Evolutionary conservation across 1,284 basidiomycete species (phyloP).

Genomic region (Mycena citricolor): DNA sequence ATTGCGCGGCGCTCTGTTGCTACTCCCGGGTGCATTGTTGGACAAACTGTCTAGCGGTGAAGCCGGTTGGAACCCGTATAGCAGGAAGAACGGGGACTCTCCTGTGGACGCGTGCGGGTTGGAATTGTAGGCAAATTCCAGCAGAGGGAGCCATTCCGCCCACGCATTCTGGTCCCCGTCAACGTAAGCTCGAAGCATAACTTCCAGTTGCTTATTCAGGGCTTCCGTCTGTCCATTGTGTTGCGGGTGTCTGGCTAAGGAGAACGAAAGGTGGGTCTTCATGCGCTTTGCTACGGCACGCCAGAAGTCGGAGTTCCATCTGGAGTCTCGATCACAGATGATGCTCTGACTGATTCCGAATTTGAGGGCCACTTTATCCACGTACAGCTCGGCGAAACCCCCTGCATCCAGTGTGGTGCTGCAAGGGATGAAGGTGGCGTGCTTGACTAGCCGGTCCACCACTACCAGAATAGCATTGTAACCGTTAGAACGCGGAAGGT

Average conservation of each 20-base stretch:
- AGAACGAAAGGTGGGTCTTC: constrained; percentile 28
- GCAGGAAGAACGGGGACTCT: constrained; percentile 9
- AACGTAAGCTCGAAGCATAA: constrained; percentile 23
- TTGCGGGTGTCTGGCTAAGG: constrained; percentile 32
- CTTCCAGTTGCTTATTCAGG: constrained; percentile 29
- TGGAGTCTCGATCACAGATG: constrained; percentile 14
- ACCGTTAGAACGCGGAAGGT: constrained; percentile 20
- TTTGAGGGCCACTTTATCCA: constrained; percentile 1
- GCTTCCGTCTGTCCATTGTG: constrained; percentile 26
- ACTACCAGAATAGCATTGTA: constrained; percentile 33
- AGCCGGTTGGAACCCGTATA: constrained; percentile 12
- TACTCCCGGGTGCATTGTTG: background rate
- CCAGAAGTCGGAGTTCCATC: constrained; percentile 18
- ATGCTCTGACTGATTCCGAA: constrained; percentile 17
- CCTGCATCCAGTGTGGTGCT: background rate
- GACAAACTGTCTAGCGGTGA: background rate
- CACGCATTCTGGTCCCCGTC: constrained; percentile 32
- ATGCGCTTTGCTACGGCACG: constrained; percentile 9
- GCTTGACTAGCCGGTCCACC: constrained; percentile 35
- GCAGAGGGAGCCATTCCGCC: constrained; percentile 25
- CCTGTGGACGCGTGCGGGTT: constrained; percentile 10
- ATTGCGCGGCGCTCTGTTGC: too few species aligned
- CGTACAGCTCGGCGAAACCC: constrained; percentile 11
- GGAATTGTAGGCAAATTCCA: constrained; percentile 25
- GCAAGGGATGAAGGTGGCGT: constrained; percentile 31